Evolutionary conservation across 306 rosid genomes (phyloP).

Genomic region (Acacia acuminata): DNA sequence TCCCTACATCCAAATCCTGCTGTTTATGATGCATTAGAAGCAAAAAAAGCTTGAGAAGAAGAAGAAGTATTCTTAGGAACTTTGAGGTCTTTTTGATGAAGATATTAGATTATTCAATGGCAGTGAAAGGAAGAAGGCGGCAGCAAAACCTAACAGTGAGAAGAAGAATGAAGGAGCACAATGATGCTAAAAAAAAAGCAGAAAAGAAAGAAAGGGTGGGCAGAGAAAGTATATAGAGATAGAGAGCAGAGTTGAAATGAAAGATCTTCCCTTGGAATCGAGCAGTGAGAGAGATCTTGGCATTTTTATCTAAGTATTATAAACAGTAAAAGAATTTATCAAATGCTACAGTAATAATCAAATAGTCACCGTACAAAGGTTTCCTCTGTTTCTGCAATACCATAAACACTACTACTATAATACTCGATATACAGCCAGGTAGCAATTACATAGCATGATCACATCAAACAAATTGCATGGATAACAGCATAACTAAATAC

Average conservation of each 20-base stretch:
- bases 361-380: background rate
- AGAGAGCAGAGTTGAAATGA: no score
- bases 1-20: background rate
- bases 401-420: background rate
- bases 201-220: no score
- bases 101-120: conserved; percentile 12
- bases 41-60: conserved; percentile 5
- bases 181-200: no score
- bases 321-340: no score
- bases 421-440: background rate
- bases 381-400: background rate
- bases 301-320: no score
- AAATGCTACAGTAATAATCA: background rate
- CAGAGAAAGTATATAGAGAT: no score
- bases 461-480: background rate
- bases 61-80: background rate
- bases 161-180: no score
- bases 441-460: background rate
- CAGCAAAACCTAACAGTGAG: background rate
- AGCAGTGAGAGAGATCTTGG: no score
- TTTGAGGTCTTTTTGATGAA: background rate
- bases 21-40: background rate
- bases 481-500: background rate
- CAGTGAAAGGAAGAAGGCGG: background rate
- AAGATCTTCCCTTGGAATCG: no score